A percentile compares a stretch with the other conserved stretches of the same genome.
These are phyloP conservation scores for Achaetomium macrosporum DNA, from an alignment of 2,329 filamentous ascomycete species.

Conservation along the genomic window DNA sequence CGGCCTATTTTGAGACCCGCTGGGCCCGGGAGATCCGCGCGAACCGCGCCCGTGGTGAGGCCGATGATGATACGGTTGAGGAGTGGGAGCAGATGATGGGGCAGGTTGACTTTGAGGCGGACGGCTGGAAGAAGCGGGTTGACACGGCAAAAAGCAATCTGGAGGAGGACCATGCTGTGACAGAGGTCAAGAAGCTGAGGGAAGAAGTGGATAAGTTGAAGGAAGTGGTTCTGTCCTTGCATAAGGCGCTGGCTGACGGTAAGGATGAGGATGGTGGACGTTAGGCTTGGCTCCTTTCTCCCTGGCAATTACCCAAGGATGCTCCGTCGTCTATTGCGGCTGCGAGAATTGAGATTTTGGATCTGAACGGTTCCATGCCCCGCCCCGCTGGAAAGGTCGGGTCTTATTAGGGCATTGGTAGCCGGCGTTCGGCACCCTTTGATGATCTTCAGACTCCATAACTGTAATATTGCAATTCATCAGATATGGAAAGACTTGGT, in stretches of 20 bases:
- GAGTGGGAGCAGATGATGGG: conserved; percentile 84
- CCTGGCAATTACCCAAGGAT: too few species aligned
- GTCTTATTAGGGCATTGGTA: too few species aligned
- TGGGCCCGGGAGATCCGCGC: conserved; percentile 60
- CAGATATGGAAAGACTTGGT: too few species aligned
- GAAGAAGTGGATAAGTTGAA: conserved; percentile 55
- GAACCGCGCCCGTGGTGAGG: conserved; percentile 75
- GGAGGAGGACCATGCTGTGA: conserved; percentile 67
- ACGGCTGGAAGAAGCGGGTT: conserved; percentile 81
- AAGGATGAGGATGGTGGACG: not conserved
- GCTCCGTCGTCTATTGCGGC: too few species aligned
- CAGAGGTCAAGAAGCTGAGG: conserved; percentile 58
- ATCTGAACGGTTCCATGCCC: too few species aligned
- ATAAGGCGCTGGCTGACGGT: conserved; percentile 16
- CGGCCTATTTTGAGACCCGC: conserved; percentile 64
- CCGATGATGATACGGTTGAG: conserved; percentile 80
- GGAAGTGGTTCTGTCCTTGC: conserved; percentile 35
- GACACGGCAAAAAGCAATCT: conserved; percentile 72
- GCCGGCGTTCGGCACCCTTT: too few species aligned
- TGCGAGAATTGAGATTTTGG: too few species aligned
- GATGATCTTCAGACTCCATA: too few species aligned
- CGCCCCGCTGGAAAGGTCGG: too few species aligned
- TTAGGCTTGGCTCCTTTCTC: not conserved
- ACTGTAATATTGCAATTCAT: too few species aligned
- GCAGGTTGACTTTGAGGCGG: conserved; percentile 71